These are phyloP conservation scores for Stagonosporopsis vannaccii DNA, from an alignment of 2,329 filamentous ascomycete species.

Conservation along the genomic window DNA sequence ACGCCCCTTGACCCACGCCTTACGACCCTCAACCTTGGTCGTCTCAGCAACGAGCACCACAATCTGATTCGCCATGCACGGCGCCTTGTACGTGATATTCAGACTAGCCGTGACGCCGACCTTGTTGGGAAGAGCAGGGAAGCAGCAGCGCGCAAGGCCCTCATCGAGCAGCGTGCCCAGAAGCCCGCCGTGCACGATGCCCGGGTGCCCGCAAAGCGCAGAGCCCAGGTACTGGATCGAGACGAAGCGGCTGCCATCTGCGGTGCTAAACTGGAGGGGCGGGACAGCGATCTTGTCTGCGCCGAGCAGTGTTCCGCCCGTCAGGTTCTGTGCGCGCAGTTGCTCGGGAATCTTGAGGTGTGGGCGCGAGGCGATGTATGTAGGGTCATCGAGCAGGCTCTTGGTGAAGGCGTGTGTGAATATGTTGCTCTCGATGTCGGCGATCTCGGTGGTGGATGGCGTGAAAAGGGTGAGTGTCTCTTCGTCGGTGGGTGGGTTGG, in stretches of 20 bases:
- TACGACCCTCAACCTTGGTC: slow-evolving; percentile 85
- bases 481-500: slow-evolving; percentile 69
- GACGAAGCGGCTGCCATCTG: slow-evolving; percentile 63
- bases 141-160: slow-evolving; percentile 85
- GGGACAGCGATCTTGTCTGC: slow-evolving; percentile 80
- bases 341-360: slow-evolving; percentile 82
- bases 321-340: slow-evolving; percentile 78
- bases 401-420: slow-evolving; percentile 75
- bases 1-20: slow-evolving; percentile 90
- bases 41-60: slow-evolving; percentile 82
- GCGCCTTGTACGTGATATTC: slow-evolving; percentile 81
- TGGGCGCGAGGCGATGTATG: slow-evolving; percentile 78
- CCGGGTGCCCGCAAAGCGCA: slow-evolving; percentile 86
- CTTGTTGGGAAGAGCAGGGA: slow-evolving; percentile 85
- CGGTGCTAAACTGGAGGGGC: slow-evolving; percentile 72
- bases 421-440: slow-evolving; percentile 75
- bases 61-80: slow-evolving; percentile 76
- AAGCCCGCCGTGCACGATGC: slow-evolving; percentile 88
- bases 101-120: slow-evolving; percentile 87
- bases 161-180: slow-evolving; percentile 94
- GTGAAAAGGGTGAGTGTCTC: slow-evolving; percentile 74
- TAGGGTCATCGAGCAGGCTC: slow-evolving; percentile 70
- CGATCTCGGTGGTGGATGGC: slow-evolving; percentile 59
- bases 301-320: slow-evolving; percentile 79
- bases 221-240: slow-evolving; percentile 79